Evolutionary conservation across 2,329 filamentous ascomycete genomes (phyloP).

Genomic region (Gnomoniopsis sp.): DNA sequence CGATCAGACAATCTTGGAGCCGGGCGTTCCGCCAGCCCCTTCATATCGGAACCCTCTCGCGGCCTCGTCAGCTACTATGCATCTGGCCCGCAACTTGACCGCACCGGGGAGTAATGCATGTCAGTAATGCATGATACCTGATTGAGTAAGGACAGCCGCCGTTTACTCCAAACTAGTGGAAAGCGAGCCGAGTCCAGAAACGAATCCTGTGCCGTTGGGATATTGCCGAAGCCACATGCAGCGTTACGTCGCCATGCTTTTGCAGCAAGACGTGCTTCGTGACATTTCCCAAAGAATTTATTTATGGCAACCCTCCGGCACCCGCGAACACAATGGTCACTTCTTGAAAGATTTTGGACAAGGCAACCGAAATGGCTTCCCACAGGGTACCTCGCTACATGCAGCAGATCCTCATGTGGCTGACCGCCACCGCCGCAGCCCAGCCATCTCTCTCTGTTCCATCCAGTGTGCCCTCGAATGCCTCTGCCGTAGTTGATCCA

Average conservation of each 20-base stretch:
- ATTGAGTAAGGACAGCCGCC: not conserved
- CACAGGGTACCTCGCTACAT: constrained; percentile 6
- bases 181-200: not conserved
- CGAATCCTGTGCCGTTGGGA: not conserved
- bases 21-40: not conserved
- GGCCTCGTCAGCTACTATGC: not conserved
- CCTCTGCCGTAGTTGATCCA: constrained; percentile 14
- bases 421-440: constrained; percentile 9
- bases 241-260: constrained; percentile 6
- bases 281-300: not conserved
- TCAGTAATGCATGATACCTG: not conserved
- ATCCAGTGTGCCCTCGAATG: constrained; percentile 9
- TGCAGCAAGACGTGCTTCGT: constrained; percentile 1
- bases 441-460: constrained; percentile 13
- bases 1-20: not conserved
- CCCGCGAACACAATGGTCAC: not conserved
- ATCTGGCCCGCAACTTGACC: not conserved
- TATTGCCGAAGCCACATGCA: constrained; percentile 1
- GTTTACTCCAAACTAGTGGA: not conserved
- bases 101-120: constrained; percentile 1
- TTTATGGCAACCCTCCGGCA: not conserved
- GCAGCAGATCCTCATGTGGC: constrained; percentile 14
- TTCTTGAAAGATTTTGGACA: not conserved
- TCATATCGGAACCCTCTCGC: not conserved
- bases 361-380: constrained; percentile 1